These are phyloP conservation scores for Tetrapisispora iriomotensis DNA, from an alignment of 805 yeast species.

Conservation along the genomic window DNA sequence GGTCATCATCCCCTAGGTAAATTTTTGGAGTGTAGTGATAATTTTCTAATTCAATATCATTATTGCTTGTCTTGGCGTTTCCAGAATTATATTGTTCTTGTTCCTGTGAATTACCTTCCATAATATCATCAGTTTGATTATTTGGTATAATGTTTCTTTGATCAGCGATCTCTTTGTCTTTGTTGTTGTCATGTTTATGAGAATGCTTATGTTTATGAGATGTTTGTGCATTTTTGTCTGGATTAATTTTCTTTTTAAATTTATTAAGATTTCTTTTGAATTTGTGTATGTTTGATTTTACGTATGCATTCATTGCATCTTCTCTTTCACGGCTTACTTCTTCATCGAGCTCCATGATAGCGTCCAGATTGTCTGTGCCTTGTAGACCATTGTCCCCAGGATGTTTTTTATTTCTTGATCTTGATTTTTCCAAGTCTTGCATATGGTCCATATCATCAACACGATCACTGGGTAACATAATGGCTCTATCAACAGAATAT, in stretches of 20 bases:
- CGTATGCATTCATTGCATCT: constrained; percentile 25
- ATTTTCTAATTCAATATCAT: too few relatives aligned
- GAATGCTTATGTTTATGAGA: background rate
- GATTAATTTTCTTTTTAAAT: background rate
- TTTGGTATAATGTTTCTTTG: too few relatives aligned
- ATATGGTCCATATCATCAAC: constrained; percentile 51
- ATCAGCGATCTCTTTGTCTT: too few relatives aligned
- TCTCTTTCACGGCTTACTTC: constrained; percentile 5
- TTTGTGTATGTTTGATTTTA: constrained; percentile 7
- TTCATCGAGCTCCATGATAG: background rate
- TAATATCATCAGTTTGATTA: background rate
- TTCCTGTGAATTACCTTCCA: background rate
- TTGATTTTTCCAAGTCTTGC: constrained; percentile 31
- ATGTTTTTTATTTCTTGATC: background rate
- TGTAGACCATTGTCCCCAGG: background rate
- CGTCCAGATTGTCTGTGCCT: background rate
- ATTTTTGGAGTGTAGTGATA: too few relatives aligned
- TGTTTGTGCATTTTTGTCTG: background rate
- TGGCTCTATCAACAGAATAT: constrained; percentile 85
- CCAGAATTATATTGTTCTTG: background rate
- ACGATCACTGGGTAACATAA: constrained; percentile 67
- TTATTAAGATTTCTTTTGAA: background rate
- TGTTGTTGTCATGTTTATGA: background rate
- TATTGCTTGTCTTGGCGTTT: too few relatives aligned
- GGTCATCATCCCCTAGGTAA: too few relatives aligned